Base-by-base conservation (phyloP, 192 early-diverging fungal species). In the Coemansia sp. region DNA sequence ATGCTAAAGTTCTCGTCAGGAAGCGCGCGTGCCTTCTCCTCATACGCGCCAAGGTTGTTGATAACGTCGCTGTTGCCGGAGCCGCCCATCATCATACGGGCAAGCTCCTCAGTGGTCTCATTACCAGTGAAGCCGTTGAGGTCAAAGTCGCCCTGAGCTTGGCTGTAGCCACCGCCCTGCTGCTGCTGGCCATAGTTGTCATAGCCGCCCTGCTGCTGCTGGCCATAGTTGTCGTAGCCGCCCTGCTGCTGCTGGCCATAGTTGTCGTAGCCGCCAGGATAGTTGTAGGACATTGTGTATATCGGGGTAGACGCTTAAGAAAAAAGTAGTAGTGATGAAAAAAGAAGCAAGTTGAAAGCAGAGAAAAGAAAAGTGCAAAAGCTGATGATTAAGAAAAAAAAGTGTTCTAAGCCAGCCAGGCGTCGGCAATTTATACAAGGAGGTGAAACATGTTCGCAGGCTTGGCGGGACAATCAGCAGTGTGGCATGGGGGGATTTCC, bases 261-360 rank as follows among this genome's bases (percentile, higher is more conserved):
- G 69, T 66, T 46, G 44, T 53, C 46, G 24, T 60, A 66, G 64
- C 66, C 44, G 44, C 62, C 61, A 36, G 60, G 71, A 53, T 53
- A 53, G 35, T 44, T 59, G 43, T 62, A 38, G 18, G 57, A 36
- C 35, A 38, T 38, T 59, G 35, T n/a, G 30, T 38, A 70, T 41
- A 41, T 41, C 39, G 39, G 38, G 36, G n/a, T 62, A 34, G 58
- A 43, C 38, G 60, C 60, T 44, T 38, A 60, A 55, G 14, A 18
- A 46, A 46, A 18, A 46, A 46, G 18, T 41, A 46, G 38, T 12
- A 16, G 26, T 38, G 26, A 15, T 38, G n/a, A 41, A 67, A 41
- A 64, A 52, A 20, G 23, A 63, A 41, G 39, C 39, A 56, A 58
- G 16, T 51, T 36, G 36, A 53, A 66, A 41, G 33, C 16, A 39